Evolutionary conservation across 2,329 filamentous ascomycete species (phyloP), one percentile per base, ranked within the genome.

Genomic region (Aspergillus sp.): DNA sequence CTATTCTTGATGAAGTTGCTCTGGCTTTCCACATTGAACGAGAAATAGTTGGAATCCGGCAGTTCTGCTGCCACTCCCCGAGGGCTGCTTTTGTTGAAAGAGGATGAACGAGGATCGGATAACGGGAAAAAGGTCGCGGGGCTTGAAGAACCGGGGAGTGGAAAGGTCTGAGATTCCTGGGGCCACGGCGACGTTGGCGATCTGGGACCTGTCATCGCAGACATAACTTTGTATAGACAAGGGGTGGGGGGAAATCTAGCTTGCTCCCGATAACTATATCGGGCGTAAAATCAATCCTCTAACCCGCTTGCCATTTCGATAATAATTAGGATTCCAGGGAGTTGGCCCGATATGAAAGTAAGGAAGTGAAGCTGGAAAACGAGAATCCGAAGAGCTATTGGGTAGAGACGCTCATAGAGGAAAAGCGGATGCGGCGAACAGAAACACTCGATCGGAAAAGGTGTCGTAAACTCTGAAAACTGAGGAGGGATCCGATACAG

Each of bases 21-120:
- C 19, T 84, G 73, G 58, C 65, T 69, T 44, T 91, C 87, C 61
- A 90, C 77, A 31, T 86, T 80, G 59, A 96, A 84, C 56, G 90
- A 90, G 72, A 96, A 96, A 75, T 96, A 96, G 72, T 93, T 96
- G 12, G 91, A 90, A 70, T 90, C 93, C 23, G 82, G 73, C 19
- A 58, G 58, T 23, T 71, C 70, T 9, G 64, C 35, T 19, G 57
- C 40, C 35, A 57, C 35, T 39, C 61, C 56, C 14, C 52, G 63
- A 23, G 65, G 56, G 6, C 59, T 62, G 41, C 64, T 58, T 43
- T 58, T 64, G 24, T 52, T 62, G n/a, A 65, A 59, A 7, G 70
- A 63, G 35, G 70, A 67, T 14, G 58, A 40, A 21, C 58, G 58
- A 35, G 57, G n/a, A 27, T 66, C 64, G 41, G 60, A 59, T 48